phyloP scores from a whole-genome alignment of 2,329 filamentous ascomycete genomes.

The Sporothrix protearum region DNA sequence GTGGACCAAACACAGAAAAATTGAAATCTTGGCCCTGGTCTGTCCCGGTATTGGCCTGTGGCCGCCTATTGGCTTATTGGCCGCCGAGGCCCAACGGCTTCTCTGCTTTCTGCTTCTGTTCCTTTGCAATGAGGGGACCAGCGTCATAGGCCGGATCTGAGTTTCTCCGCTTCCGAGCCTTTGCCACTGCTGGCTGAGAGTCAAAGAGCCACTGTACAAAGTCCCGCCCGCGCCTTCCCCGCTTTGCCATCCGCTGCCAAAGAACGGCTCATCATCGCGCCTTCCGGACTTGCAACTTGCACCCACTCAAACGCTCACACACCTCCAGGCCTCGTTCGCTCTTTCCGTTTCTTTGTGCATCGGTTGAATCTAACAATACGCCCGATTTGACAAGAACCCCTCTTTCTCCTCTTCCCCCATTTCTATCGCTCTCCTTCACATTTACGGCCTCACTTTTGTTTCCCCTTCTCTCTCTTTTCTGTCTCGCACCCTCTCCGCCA shows the following conservation, averaged over 20 bases:
- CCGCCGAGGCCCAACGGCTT: no score
- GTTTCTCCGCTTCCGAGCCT: constrained; percentile 3
- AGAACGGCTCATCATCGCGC: neutral
- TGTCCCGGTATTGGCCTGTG: constrained; percentile 2
- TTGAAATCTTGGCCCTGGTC: constrained; percentile 14
- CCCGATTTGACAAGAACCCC: neutral
- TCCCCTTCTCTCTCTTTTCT: neutral
- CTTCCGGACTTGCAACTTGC: no score
- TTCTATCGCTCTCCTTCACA: neutral
- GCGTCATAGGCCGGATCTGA: neutral
- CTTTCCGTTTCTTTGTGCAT: neutral
- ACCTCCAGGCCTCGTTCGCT: neutral
- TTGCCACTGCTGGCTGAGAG: neutral
- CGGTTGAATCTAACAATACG: neutral
- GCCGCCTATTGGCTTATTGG: neutral
- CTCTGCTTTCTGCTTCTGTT: no score
- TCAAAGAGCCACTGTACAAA: neutral
- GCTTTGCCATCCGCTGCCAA: constrained; percentile 9
- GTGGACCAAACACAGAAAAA: constrained; percentile 5
- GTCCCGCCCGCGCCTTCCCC: neutral
- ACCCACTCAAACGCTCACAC: neutral
- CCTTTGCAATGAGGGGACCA: neutral
- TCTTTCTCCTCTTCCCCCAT: constrained; percentile 15
- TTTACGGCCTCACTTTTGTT: constrained; percentile 30
- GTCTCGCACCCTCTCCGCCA: neutral